phyloP scores from a whole-genome alignment of 2,329 filamentous ascomycete genomes.

The Tolypocladium inflatum region DNA sequence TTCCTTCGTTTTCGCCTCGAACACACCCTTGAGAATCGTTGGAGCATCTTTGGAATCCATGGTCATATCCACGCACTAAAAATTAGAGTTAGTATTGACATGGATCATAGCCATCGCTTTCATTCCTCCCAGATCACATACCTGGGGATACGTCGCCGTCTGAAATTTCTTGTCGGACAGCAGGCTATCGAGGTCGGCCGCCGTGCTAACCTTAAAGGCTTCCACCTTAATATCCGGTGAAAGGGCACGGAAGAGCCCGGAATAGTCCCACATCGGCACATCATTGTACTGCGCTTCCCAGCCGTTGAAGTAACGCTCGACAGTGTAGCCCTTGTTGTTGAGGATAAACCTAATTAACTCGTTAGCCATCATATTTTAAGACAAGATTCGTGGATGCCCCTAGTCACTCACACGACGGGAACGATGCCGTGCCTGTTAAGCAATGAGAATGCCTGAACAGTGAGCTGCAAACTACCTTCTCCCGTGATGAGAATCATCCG shows the following conservation, averaged over 20 bases:
- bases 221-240: neutral
- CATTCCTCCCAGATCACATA: neutral
- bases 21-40: neutral
- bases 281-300: slow-evolving; percentile 67
- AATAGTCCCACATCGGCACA: slow-evolving; percentile 57
- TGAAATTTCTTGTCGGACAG: neutral
- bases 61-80: neutral
- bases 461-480: slow-evolving; percentile 7
- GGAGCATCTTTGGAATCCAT: neutral
- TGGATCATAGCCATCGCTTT: neutral
- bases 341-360: slow-evolving; percentile 4
- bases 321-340: slow-evolving; percentile 67
- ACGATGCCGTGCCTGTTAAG: neutral
- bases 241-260: neutral
- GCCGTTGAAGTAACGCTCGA: slow-evolving; percentile 73
- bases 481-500: slow-evolving; percentile 12
- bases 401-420: neutral
- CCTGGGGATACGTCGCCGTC: neutral
- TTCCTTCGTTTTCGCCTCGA: neutral
- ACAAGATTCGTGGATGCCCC: neutral
- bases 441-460: neutral
- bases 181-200: neutral
- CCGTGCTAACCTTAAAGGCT: neutral
- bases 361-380: neutral
- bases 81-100: neutral